Conservation (phyloP, 129 eudicot species). For the Flaveria brownii region DNA sequence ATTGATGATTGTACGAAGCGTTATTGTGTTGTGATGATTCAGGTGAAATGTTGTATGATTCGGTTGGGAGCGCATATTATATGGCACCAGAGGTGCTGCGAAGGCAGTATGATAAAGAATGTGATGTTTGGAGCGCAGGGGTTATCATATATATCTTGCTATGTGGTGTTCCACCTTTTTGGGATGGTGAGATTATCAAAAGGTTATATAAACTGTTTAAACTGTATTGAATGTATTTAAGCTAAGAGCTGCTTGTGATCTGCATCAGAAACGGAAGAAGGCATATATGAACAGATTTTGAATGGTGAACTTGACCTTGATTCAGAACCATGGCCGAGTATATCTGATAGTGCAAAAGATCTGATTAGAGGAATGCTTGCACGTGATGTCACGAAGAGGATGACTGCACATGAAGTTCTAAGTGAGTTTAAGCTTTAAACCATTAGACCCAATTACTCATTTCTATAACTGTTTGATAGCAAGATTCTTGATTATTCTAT, state of each 20-base stretch:
- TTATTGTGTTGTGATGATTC: conserved; percentile 17
- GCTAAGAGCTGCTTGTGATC: conserved; percentile 3
- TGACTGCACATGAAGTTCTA: conserved; percentile 77
- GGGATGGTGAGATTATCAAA: conserved; percentile 70
- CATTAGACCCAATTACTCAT: neutral
- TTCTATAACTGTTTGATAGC: neutral
- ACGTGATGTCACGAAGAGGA: conserved; percentile 63
- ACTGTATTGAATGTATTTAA: neutral
- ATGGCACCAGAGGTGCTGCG: conserved; percentile 85
- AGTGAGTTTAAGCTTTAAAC: conserved; percentile 42
- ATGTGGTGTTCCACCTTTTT: conserved; percentile 89
- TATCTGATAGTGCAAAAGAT: conserved; percentile 88
- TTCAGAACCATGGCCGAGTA: conserved; percentile 93
- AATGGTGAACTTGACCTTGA: conserved; percentile 82
- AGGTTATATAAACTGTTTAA: neutral
- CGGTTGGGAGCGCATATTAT: conserved; percentile 83
- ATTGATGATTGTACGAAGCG: neutral
- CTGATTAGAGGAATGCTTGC: conserved; percentile 78
- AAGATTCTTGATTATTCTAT: conserved; percentile 13
- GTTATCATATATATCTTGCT: conserved; percentile 81
- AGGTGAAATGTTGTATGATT: conserved; percentile 80
- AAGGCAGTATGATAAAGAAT: conserved; percentile 67
- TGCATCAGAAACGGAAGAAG: conserved; percentile 81
- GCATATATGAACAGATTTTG: conserved; percentile 78
- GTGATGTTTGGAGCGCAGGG: conserved; percentile 99